phyloP scores from a whole-genome alignment of 2,329 filamentous ascomycete genomes.

The Diaporthe ampelina region DNA sequence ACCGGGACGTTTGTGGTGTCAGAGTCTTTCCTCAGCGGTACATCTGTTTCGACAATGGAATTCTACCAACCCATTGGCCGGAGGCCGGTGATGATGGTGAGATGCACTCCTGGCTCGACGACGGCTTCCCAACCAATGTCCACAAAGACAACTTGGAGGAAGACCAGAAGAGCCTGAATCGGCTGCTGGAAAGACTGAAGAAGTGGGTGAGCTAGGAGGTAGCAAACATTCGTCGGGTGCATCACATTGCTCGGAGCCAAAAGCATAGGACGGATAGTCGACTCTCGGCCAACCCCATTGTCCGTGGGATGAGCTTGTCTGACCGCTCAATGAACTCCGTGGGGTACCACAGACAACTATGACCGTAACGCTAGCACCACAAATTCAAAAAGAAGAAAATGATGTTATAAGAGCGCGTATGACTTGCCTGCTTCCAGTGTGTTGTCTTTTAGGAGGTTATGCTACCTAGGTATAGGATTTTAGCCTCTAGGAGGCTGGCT shows the following conservation, averaged over 20 bases:
- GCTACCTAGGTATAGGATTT: too few species aligned
- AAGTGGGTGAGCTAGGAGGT: neutral
- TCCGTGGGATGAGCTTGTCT: neutral
- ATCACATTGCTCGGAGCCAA: neutral
- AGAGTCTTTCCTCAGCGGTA: constrained; percentile 19
- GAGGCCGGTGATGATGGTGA: neutral
- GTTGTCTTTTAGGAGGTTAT: too few species aligned
- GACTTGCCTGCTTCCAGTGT: too few species aligned
- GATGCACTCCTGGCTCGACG: neutral
- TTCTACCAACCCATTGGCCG: constrained; percentile 17
- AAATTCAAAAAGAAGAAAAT: too few species aligned
- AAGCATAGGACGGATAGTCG: constrained; percentile 6
- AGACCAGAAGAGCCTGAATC: constrained; percentile 16
- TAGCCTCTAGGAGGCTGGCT: too few species aligned
- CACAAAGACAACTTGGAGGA: constrained; percentile 16
- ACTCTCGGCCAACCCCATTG: neutral
- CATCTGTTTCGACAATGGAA: constrained; percentile 12
- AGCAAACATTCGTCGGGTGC: neutral
- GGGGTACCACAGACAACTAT: neutral
- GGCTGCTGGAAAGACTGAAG: neutral
- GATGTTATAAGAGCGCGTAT: too few species aligned
- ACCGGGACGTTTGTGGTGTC: neutral
- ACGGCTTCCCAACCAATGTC: constrained; percentile 12
- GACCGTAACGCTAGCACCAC: too few species aligned
- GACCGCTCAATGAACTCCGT: constrained; percentile 15